A percentile compares a stretch with the other conserved stretches of the same genome.
These are phyloP conservation scores for Prunus mongolica DNA, from an alignment of 306 rosid species.

Conservation along the genomic window DNA sequence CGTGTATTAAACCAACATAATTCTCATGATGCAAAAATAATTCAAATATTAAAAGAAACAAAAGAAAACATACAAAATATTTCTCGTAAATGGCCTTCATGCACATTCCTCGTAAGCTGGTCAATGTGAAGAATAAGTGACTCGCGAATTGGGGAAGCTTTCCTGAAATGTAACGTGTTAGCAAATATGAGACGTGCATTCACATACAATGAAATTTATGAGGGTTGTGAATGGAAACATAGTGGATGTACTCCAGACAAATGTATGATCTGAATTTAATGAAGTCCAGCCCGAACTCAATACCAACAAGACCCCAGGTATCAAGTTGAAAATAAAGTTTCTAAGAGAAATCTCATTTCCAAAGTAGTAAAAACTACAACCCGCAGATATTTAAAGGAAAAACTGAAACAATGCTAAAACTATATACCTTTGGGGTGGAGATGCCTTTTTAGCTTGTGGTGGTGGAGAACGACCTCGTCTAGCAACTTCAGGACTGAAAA, in stretches of 20 bases:
- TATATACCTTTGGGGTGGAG: slow-evolving; percentile 75
- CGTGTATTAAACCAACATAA: slow-evolving; percentile 2
- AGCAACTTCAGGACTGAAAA: slow-evolving; percentile 56
- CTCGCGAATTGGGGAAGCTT: slow-evolving; percentile 76
- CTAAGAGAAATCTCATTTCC: background rate
- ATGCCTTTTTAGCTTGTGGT: slow-evolving; percentile 53
- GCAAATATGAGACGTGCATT: background rate
- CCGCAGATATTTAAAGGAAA: background rate
- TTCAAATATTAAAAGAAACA: background rate
- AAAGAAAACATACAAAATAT: slow-evolving; percentile 66
- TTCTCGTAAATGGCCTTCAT: slow-evolving; percentile 92
- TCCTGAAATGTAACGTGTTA: slow-evolving; percentile 50
- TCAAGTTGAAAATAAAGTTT: background rate
- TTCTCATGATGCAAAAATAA: background rate
- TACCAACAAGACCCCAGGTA: background rate
- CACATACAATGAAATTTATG: background rate
- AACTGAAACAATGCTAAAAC: background rate
- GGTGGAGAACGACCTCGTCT: slow-evolving; percentile 75
- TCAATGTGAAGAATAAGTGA: slow-evolving; percentile 86
- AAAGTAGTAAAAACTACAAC: background rate
- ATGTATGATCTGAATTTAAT: background rate
- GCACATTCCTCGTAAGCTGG: slow-evolving; percentile 88
- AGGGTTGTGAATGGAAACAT: background rate
- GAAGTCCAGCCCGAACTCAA: background rate
- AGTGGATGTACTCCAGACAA: background rate